Evolutionary conservation across 768 basidiomycete species (phyloP), one percentile per base, ranked within the genome.

Genomic region (Pleurotus tuber-regium): DNA sequence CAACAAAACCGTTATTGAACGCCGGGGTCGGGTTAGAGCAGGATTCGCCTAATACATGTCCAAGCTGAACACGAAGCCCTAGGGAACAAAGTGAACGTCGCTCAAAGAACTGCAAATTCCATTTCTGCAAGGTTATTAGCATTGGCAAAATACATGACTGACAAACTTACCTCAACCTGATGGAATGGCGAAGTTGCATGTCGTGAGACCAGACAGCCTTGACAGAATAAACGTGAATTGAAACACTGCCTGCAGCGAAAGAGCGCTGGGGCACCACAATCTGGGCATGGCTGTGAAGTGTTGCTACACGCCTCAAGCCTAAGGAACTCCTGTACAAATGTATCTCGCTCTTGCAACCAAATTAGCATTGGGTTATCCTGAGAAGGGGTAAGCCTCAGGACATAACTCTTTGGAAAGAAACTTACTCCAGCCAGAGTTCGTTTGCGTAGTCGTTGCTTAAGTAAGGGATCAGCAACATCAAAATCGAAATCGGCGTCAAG

Each of bases 311-410:
- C 41, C 21, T 43, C 41, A 12, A 43, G 21, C 14, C 41, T 12
- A 21, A 43, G 41, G 19, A 43, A 43, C 14, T 43, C 25, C 4
- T 21, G n/a, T 4, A 43, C 21, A 26, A 21, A 43, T 21, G 21
- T 12, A 21, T 43, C 41, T 14, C 14, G 14, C 21, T 43, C 41
- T 12, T 12, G 14, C n/a, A 21, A 12, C 41, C 41, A 43, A 12
- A 43, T 23, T 14, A 43, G 41, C 41, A 43, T 12, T 43, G 41
- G 41, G 41, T 43, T 21, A 21, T 43, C 41, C 41, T 43, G 25
- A 10, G 21, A 43, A 35, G 10, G 33, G 33, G n/a, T n/a, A n/a
- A n/a, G n/a, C n/a, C n/a, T n/a, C n/a, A n/a, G n/a, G n/a, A n/a
- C n/a, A n/a, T n/a, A n/a, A n/a, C n/a, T n/a, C n/a, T n/a, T n/a